A percentile compares a stretch with the other conserved stretches of the same genome.
Conservation (phyloP, 2,329 filamentous ascomycete genomes). For the Fusarium armeniacum region DNA sequence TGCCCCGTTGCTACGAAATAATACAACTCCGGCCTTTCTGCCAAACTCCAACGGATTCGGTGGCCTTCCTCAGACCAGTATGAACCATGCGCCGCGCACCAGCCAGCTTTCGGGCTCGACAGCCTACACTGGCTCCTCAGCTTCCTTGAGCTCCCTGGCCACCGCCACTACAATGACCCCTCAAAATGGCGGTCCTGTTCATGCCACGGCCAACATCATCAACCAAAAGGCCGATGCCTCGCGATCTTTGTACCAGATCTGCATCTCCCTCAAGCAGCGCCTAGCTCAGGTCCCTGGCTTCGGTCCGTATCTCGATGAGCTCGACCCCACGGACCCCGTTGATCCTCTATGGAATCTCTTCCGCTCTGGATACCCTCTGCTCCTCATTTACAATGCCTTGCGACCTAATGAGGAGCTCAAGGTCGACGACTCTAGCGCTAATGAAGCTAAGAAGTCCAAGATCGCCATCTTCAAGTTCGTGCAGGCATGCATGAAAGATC, state of each 20-base stretch:
- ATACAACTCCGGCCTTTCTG: conserved; percentile 69
- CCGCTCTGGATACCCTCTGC: conserved; percentile 83
- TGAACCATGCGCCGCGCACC: conserved; percentile 68
- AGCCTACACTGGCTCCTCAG: conserved; percentile 66
- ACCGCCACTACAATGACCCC: conserved; percentile 60
- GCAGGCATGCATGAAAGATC: conserved; percentile 85
- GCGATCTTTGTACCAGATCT: conserved; percentile 94
- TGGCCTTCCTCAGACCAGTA: conserved; percentile 61
- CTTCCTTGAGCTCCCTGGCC: conserved; percentile 65
- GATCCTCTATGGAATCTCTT: conserved; percentile 92
- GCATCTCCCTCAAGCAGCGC: conserved; percentile 84
- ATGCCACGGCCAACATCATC: conserved; percentile 93
- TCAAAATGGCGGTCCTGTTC: conserved; percentile 71
- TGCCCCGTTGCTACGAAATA: conserved; percentile 71
- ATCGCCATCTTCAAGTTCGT: conserved; percentile 93
- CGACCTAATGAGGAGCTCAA: conserved; percentile 77
- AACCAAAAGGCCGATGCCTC: conserved; percentile 95
- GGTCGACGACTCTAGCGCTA: conserved; percentile 72
- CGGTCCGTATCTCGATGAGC: conserved; percentile 78
- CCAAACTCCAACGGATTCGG: conserved; percentile 63
- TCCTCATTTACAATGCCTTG: conserved; percentile 90
- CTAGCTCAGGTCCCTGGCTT: conserved; percentile 88
- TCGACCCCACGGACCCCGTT: conserved; percentile 82
- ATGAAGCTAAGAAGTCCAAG: conserved; percentile 84
- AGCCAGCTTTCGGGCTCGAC: conserved; percentile 75